Percentiles rank a stretch among this genome's conserved stretches.
Evolutionary conservation across 75 land plant species (phyloP).

Genomic region (Cryptomeria japonica): DNA sequence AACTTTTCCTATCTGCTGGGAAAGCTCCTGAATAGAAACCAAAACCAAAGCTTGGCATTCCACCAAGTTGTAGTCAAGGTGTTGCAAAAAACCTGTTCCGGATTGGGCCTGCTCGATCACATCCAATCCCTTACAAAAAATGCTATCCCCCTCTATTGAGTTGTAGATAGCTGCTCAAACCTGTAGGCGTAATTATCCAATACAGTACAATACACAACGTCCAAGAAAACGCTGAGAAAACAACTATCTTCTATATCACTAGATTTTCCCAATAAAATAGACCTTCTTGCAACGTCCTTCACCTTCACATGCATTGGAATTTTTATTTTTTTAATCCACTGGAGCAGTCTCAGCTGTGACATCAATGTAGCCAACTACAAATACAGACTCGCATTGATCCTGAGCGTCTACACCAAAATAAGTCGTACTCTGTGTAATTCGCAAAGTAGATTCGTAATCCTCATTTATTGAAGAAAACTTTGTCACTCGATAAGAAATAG

Average conservation of each 20-base stretch:
- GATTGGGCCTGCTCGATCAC: too few species aligned
- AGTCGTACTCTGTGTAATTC: too few species aligned
- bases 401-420: too few species aligned
- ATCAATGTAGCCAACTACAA: not conserved
- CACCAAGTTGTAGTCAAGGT: conserved; percentile 56
- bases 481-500: too few species aligned
- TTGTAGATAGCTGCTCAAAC: conserved; percentile 84
- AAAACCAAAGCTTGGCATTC: conserved; percentile 73
- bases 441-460: too few species aligned
- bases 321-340: not conserved
- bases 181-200: too few species aligned
- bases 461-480: too few species aligned
- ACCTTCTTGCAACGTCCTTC: not conserved
- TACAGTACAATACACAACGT: too few species aligned
- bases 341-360: not conserved
- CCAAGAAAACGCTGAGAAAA: too few species aligned
- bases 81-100: conserved; percentile 74
- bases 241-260: not conserved
- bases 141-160: conserved; percentile 83
- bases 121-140: too few species aligned
- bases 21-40: conserved; percentile 74
- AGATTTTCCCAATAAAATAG: not conserved
- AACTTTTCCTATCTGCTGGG: conserved; percentile 85
- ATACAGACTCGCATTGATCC: too few species aligned
- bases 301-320: not conserved